Base-by-base conservation (phyloP, 1,284 basidiomycete genomes). In the Ceratobasidium sp. region DNA sequence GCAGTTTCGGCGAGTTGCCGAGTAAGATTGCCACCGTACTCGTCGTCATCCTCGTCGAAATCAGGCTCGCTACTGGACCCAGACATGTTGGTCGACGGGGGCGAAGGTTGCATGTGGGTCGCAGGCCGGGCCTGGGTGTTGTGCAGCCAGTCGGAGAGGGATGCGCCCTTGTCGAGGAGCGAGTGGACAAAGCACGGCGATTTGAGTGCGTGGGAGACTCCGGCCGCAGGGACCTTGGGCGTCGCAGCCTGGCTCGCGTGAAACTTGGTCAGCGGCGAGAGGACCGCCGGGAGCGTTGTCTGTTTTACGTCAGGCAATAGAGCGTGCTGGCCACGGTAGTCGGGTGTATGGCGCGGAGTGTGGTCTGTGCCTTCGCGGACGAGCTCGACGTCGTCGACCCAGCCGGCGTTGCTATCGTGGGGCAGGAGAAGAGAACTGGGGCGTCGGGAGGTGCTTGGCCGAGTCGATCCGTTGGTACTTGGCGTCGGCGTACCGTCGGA, bases 1-100 rank as follows among this genome's bases (percentile, higher is more conserved):
- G 97, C 98, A 18, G 97, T 99, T 86, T 97, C 97, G 8, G 97
- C 98, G 20, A 99, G 88, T 83, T 97, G 96, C 82, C 91, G 93
- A 2, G 98, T 99, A 81, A 99, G 86, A 83, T 90, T 97, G 74
- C 89, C 88, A 1, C 89, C 89, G 77, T 89, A 90, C 59, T 91
- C 90, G 48, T 91, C 90, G n/a, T 92, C 91, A 46, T 93, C 92
- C 38, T 85, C 85, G 20, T 88, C 88, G 68, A 86, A 85, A 55
- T 88, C 84, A 18, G 82, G 81, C 41, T 77, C 59, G 64, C 70
- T 66, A 59, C 78, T 52, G n/a, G 77, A 71, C 12, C 57, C 77
- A 5, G 30, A 27, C 59, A 35, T 74, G 59, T 65, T 52, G n/a
- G 65, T 77, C 33, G 59, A 54, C 12, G 78, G 78, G 3, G 67